Evolutionary conservation across 306 rosid species (phyloP), one percentile per base, ranked within the genome.

Genomic region (Datisca glomerata): DNA sequence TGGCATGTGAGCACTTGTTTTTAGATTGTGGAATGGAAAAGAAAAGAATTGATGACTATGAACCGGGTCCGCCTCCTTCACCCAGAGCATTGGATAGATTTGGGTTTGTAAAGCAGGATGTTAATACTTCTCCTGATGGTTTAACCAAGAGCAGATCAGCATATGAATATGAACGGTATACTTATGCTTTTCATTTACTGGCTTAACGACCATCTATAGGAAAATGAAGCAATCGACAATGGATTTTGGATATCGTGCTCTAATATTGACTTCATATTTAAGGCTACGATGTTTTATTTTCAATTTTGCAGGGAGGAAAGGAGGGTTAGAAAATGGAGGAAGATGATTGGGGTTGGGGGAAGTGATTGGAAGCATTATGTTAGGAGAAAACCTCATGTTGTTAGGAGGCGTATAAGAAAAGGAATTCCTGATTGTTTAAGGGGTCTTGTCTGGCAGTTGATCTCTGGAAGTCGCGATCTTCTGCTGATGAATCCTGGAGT

Each of bases 401-500:
- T 89, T 57, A 78, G 72, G 70, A 70, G 98, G 68, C 93, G 98
- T 17, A 84, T 89, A 60, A 77, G 95, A 63, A 84, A 89, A 80
- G 98, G 98, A 56, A 89, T 89, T 68, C 98, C 98, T 29, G 98
- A 89, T 80, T 89, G 98, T 70, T 75, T 89, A 66, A 72, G 95
- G 56, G 98, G 98, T 23, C 92, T 84, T 32, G 98, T 89, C 23
- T 89, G 98, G 98, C 98, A 89, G 70, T 66, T 89, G 75, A 84
- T 89, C 60, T 89, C 98, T 45, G 98, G 93, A 66, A 84, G 98
- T 65, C 79, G 93, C 35, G 98, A 89, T 60, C 85, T 89, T 39
- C 62, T 89, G 68, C 73, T 89, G 70, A 89, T 89, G 97, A 89
- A 84, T 43, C 98, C 98, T 34, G 98, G 98, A 55, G 93, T 89